Evolutionary conservation across 805 yeast species (phyloP), one percentile per base, ranked within the genome.

Genomic region (Crinitomyces ghanaensis): DNA sequence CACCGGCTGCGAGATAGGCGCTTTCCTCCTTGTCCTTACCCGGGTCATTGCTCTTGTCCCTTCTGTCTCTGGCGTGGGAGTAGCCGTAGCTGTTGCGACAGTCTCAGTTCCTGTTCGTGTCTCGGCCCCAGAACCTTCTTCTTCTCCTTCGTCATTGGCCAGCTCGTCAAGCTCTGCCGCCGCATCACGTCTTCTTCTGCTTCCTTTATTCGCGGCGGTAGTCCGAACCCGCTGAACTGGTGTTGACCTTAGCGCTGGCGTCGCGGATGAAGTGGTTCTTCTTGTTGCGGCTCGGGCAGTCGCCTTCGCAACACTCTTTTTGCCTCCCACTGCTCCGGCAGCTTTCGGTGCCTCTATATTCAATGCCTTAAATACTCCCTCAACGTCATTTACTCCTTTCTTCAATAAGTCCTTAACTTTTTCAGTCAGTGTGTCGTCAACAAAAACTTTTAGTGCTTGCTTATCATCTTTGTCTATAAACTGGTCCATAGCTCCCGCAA

Each of bases 391-490:
- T 7, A 35, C 31, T n/a, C 45, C 50, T 11, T 43, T 33, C 18
- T 30, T 40, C 16, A 46, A 39, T 20, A 50, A 37, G 19, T 36
- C 36, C 33, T 41, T 36, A 20, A 50, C 34, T 36, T 53, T 55
- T 14, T 34, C 31, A 20, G 41, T 41, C 29, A 56, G 43, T 2
- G 63, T 43, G 1, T 40, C 43, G 12, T 57, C 61, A 2, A 60
- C 61, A 37, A 56, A 54, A 61, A 42, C 28, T 32, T 70, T 72
- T 32, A 88, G 58, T 0, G 86, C 74, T 22, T 63, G 59, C 48
- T 77, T 81, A 51, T 86, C 95, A 39, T 85, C 95, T 43, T 81
- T 83, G 28, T 77, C 84, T 3, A 91, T 75, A 50, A 74, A 79
- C 36, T 66, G 68, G 34, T 70, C 68, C 1, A 91, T 70, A 0